Conservation (phyloP, 1,284 basidiomycete genomes). For the Malassezia cuniculi region DNA sequence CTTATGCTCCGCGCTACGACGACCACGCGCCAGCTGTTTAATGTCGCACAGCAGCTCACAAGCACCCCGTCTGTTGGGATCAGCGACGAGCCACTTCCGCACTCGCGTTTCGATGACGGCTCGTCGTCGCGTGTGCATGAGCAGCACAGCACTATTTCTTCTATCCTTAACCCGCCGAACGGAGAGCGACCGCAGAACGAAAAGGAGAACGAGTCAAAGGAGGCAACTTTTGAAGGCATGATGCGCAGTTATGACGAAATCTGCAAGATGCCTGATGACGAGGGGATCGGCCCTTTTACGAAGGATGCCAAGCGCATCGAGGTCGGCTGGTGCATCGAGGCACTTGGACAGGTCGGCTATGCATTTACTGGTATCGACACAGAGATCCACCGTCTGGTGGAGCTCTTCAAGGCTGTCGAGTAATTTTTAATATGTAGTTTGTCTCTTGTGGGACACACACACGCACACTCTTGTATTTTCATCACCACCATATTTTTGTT, state of each 20-base stretch:
- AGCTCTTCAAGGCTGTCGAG: slow-evolving; percentile 16
- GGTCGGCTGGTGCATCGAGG: slow-evolving; percentile 29
- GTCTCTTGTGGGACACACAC: too few species aligned
- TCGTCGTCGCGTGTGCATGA: too few species aligned
- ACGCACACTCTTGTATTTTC: too few species aligned
- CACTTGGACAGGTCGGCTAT: slow-evolving; percentile 33
- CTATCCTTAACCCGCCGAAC: too few species aligned
- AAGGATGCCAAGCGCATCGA: slow-evolving; percentile 28
- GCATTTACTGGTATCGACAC: slow-evolving; percentile 32
- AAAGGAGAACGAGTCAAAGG: background rate
- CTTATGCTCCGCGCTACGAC: slow-evolving; percentile 4
- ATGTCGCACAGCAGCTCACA: slow-evolving; percentile 17
- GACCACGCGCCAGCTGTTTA: slow-evolving; percentile 13
- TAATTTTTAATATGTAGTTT: too few species aligned
- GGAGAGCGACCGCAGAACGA: too few species aligned
- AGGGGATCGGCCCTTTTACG: slow-evolving; percentile 29
- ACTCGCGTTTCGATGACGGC: too few species aligned
- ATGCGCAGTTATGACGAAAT: too few species aligned
- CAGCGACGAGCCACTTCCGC: background rate
- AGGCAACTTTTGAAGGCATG: too few species aligned
- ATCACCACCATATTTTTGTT: too few species aligned
- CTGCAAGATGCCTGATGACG: too few species aligned
- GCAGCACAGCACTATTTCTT: too few species aligned
- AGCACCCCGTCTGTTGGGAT: slow-evolving; percentile 6
- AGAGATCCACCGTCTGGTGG: slow-evolving; percentile 30